Evolutionary conservation across 306 rosid species (phyloP).

Genomic region (Parietaria judaica): DNA sequence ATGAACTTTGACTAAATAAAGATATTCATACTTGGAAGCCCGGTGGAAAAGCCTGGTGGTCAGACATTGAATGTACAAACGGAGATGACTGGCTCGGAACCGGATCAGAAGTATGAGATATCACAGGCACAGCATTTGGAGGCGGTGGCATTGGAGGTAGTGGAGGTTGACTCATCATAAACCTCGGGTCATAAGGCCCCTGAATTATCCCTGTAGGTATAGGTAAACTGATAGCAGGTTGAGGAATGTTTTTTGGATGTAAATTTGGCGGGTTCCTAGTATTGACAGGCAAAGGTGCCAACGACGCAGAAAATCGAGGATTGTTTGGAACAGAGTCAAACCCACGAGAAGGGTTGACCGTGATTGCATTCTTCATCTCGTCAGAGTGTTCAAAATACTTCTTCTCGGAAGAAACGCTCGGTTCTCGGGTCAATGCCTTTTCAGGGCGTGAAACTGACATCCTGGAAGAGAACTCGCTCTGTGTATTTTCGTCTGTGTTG

Average conservation of each 20-base stretch:
- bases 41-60: conserved; percentile 44
- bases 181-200: conserved; percentile 75
- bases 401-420: conserved; percentile 80
- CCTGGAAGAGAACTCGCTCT: conserved; percentile 84
- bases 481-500: conserved; percentile 69
- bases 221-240: conserved; percentile 50
- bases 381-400: conserved; percentile 73
- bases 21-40: conserved; percentile 52
- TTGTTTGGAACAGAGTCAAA: conserved; percentile 48
- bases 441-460: conserved; percentile 79
- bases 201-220: conserved; percentile 46
- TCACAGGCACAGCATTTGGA: conserved; percentile 44
- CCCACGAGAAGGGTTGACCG: conserved; percentile 44
- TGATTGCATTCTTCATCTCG: conserved; percentile 47
- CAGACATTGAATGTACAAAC: conserved; percentile 47
- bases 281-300: conserved; percentile 51
- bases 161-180: conserved; percentile 79
- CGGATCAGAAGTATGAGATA: conserved; percentile 54
- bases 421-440: conserved; percentile 64
- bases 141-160: conserved; percentile 98
- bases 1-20: neutral
- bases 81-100: conserved; percentile 54
- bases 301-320: conserved; percentile 48
- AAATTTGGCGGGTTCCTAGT: conserved; percentile 48
- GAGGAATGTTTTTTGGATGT: conserved; percentile 55